Evolutionary conservation across 2,329 filamentous ascomycete species (phyloP), one percentile per base, ranked within the genome.

Genomic region (Cordyceps sp.): DNA sequence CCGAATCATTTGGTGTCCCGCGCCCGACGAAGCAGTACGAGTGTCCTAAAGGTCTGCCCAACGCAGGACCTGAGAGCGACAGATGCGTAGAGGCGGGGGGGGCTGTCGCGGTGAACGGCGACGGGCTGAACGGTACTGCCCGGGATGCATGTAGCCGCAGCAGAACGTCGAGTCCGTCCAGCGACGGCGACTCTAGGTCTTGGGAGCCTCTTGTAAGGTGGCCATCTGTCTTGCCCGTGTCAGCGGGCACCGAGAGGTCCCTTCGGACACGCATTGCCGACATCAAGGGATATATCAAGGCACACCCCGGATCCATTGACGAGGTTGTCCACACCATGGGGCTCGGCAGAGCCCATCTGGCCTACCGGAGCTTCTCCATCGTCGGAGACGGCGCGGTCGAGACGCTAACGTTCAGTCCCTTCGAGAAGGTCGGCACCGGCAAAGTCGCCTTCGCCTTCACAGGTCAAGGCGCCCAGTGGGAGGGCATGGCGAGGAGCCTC

Each of bases 401-500:
- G 6, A 4, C 26, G 15, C 14, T 24, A 2, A n/a, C 22, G 9
- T 22, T 30, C 14, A 21, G 29, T 14, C 8, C 14, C 3, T 14
- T 30, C 29, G 18, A 21, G 10, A 23, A 16, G 18, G 16, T 45
- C 18, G 42, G 59, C 18, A 9, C 4, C 26, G 6, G 26, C 9
- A 27, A 27, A 18, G 26, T 16, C 15, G 26, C 18, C 4, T 30
- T 63, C 61, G 37, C 49, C 19, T 50, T 49, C 33, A 48, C 45
- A 4, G 45, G 45, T 4, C 45, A 48, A 30, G 45, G 45, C 20
- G 45, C 45, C 3, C 45, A 48, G 28, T 48, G 45, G 42, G 31
- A 36, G 23, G 37, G 36, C 17, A 45, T 42, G 42, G 41, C 39
- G 2, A 41, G 36, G 14, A 33, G 42, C 24, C 39, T 45, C 7